These are phyloP conservation scores for Aspergillus floridensis DNA, from an alignment of 2,329 filamentous ascomycete species.

Conservation along the genomic window DNA sequence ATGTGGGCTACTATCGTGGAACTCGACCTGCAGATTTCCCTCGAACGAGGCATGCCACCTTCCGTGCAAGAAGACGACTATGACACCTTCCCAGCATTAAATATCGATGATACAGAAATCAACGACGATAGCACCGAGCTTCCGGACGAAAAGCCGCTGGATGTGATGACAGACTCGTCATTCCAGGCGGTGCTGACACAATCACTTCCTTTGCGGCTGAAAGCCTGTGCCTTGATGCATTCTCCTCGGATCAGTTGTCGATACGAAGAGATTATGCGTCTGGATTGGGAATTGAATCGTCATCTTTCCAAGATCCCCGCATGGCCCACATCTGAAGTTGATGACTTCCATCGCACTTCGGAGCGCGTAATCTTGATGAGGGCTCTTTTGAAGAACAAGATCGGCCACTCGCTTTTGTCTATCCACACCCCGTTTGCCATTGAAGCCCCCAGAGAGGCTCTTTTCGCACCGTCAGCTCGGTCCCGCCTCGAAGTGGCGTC, in stretches of 20 bases:
- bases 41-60: slow-evolving; percentile 56
- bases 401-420: slow-evolving; percentile 38
- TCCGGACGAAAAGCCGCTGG: slow-evolving; percentile 29
- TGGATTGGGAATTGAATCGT: slow-evolving; percentile 40
- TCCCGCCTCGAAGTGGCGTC: slow-evolving; percentile 37
- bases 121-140: slow-evolving; percentile 31
- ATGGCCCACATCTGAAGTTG: slow-evolving; percentile 26
- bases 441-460: slow-evolving; percentile 29
- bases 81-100: slow-evolving; percentile 50
- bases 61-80: slow-evolving; percentile 44
- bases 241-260: slow-evolving; percentile 36
- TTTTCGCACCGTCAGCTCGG: slow-evolving; percentile 37
- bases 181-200: slow-evolving; percentile 32
- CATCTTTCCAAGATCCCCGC: slow-evolving; percentile 34
- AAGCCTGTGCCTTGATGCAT: slow-evolving; percentile 36
- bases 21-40: slow-evolving; percentile 55
- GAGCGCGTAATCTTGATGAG: slow-evolving; percentile 33
- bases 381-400: slow-evolving; percentile 34
- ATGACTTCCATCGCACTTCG: slow-evolving; percentile 20
- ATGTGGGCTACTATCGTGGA: slow-evolving; percentile 59
- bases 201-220: slow-evolving; percentile 34
- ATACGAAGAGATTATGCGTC: slow-evolving; percentile 40
- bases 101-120: slow-evolving; percentile 53
- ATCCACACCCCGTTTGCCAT: slow-evolving; percentile 41
- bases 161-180: slow-evolving; percentile 38